phyloP scores from a whole-genome alignment of 2,329 filamentous ascomycete species.

The Apiospora aurea region DNA sequence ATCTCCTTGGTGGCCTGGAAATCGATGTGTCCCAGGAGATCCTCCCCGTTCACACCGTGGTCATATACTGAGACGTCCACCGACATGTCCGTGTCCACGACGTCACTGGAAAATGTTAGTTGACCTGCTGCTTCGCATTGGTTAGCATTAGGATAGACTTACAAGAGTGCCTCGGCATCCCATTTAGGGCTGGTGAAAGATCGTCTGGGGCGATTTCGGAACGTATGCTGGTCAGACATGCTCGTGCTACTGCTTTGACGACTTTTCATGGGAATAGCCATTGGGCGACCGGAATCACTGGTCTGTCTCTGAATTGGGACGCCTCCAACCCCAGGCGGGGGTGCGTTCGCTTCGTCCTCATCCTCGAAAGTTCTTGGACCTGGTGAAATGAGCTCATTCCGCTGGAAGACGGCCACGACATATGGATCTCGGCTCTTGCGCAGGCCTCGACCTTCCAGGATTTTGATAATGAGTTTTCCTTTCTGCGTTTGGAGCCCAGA shows the following conservation, averaged over 20 bases:
- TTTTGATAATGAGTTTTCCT: constrained; percentile 89
- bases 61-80: constrained; percentile 96
- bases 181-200: constrained; percentile 86
- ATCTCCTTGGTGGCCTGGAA: constrained; percentile 75
- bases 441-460: constrained; percentile 83
- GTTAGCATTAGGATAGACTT: constrained; percentile 50
- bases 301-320: constrained; percentile 73
- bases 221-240: constrained; percentile 68
- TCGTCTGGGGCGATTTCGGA: constrained; percentile 63
- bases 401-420: constrained; percentile 95
- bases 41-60: constrained; percentile 75
- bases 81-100: constrained; percentile 88
- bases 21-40: constrained; percentile 90
- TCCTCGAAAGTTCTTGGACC: constrained; percentile 73
- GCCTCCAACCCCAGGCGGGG: constrained; percentile 61
- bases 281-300: constrained; percentile 82
- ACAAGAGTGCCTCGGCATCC: constrained; percentile 97
- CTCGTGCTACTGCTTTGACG: constrained; percentile 97
- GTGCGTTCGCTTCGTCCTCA: constrained; percentile 60
- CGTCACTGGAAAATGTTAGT: constrained; percentile 68
- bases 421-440: constrained; percentile 88
- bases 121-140: constrained; percentile 13
- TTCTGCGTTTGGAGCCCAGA: constrained; percentile 65
- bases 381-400: constrained; percentile 93
- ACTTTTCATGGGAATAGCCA: constrained; percentile 97